Evolutionary conservation across 352 stramenopile genomes (phyloP).

Genomic region (Globisporangium middletonii): DNA sequence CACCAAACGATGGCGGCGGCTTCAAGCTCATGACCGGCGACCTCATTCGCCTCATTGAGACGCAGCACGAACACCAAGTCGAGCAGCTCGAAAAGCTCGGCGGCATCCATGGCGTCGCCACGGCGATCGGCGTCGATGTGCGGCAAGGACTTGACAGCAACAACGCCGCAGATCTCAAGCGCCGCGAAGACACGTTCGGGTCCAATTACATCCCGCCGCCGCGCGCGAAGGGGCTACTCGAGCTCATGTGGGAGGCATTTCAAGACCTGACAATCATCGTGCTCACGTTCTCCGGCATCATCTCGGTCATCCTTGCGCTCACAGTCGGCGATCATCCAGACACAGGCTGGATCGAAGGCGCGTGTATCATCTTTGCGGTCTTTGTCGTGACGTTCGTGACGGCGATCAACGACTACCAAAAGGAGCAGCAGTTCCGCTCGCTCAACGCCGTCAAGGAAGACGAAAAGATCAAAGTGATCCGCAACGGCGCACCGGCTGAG

Average conservation of each 20-base stretch:
- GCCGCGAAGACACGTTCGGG: slow-evolving; percentile 40
- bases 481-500: slow-evolving; percentile 53
- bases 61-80: slow-evolving; percentile 47
- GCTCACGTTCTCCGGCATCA: slow-evolving; percentile 39
- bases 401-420: slow-evolving; percentile 90
- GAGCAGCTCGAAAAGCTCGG: slow-evolving; percentile 49
- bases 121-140: slow-evolving; percentile 36
- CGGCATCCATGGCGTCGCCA: slow-evolving; percentile 49
- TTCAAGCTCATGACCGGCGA: slow-evolving; percentile 49
- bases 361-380: slow-evolving; percentile 89
- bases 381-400: slow-evolving; percentile 89
- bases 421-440: slow-evolving; percentile 86
- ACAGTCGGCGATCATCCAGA: slow-evolving; percentile 53
- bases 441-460: slow-evolving; percentile 83
- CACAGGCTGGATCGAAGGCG: slow-evolving; percentile 87
- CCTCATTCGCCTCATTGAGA: slow-evolving; percentile 68
- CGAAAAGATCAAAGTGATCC: slow-evolving; percentile 82
- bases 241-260: slow-evolving; percentile 89
- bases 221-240: slow-evolving; percentile 36
- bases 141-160: slow-evolving; percentile 42
- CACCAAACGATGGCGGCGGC: slow-evolving; percentile 3
- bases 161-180: slow-evolving; percentile 27
- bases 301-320: slow-evolving; percentile 46
- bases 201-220: slow-evolving; percentile 55
- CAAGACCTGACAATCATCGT: slow-evolving; percentile 78